phyloP scores from a whole-genome alignment of 805 yeast species.

The Candida berthetii region DNA sequence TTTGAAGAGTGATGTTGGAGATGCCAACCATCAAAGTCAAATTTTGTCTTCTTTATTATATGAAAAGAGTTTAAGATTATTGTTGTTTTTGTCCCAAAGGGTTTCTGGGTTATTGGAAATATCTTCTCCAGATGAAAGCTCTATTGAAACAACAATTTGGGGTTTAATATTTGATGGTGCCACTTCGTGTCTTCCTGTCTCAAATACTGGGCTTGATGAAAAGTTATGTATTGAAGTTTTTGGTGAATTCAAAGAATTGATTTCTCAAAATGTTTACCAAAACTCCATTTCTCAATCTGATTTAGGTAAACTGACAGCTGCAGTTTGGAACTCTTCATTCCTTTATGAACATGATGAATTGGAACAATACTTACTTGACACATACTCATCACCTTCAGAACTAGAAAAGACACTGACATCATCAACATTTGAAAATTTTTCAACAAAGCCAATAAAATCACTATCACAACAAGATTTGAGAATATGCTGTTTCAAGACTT shows the following conservation, averaged over 20 bases:
- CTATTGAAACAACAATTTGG: slow-evolving; percentile 26
- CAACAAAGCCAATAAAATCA: slow-evolving; percentile 44
- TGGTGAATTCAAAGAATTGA: slow-evolving; percentile 27
- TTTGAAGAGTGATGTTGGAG: slow-evolving; percentile 36
- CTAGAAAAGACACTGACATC: slow-evolving; percentile 30
- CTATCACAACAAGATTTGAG: slow-evolving; percentile 44
- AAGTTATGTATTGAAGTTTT: slow-evolving; percentile 40
- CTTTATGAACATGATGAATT: slow-evolving; percentile 51
- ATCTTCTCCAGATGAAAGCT: slow-evolving; percentile 2
- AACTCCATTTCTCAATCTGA: slow-evolving; percentile 20
- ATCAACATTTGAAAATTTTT: slow-evolving; percentile 41
- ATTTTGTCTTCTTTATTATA: slow-evolving; percentile 36
- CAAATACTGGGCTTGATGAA: slow-evolving; percentile 30
- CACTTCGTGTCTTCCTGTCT: slow-evolving; percentile 30
- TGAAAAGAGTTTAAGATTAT: slow-evolving; percentile 41
- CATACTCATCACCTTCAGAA: slow-evolving; percentile 23
- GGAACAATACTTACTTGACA: slow-evolving; percentile 32
- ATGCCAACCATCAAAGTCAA: slow-evolving; percentile 8
- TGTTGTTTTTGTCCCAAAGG: slow-evolving; percentile 28
- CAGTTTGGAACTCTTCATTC: slow-evolving; percentile 55
- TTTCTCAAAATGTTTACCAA: slow-evolving; percentile 35
- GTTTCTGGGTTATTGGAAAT: slow-evolving; percentile 17
- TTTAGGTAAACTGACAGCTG: slow-evolving; percentile 36
- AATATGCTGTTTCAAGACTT: slow-evolving; percentile 47
- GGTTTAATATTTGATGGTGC: slow-evolving; percentile 33